Percentiles rank a stretch among this genome's conserved stretches.
Conservation (phyloP, 495 filamentous ascomycete species). For the Aspergillus panamensis region DNA sequence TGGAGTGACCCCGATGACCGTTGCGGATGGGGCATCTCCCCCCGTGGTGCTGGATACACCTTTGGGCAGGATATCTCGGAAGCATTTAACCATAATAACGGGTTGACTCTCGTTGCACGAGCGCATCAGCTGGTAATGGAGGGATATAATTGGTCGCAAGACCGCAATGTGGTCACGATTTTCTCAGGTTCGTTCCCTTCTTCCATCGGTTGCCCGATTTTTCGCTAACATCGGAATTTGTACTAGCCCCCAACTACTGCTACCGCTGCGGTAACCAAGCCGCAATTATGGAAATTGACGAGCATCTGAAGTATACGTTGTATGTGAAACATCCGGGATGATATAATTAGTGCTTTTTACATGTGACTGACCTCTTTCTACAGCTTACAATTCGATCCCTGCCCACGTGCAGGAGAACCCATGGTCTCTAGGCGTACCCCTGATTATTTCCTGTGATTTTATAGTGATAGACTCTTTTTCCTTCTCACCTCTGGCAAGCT, state of each 20-base stretch:
- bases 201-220: background rate
- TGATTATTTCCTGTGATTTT: constrained; percentile 90
- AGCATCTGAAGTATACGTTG: constrained; percentile 99
- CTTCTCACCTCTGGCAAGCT: constrained; percentile 24
- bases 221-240: background rate
- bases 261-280: constrained; percentile 98
- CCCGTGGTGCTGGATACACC: constrained; percentile 95
- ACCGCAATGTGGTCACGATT: constrained; percentile 96
- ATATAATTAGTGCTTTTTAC: background rate
- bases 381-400: constrained; percentile 99
- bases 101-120: constrained; percentile 88
- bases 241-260: constrained; percentile 89
- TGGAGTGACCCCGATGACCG: constrained; percentile 98
- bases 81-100: constrained; percentile 99
- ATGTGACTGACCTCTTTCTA: constrained; percentile 19
- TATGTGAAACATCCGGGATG: constrained; percentile 48
- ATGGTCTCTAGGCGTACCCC: constrained; percentile 98
- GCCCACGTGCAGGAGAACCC: constrained; percentile 92
- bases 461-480: constrained; percentile 34
- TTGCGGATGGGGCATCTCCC: constrained; percentile 98
- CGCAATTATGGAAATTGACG: constrained; percentile 99
- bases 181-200: constrained; percentile 71
- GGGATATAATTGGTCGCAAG: constrained; percentile 97
- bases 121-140: constrained; percentile 98
- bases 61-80: constrained; percentile 99